Conservation (phyloP, 352 stramenopile species). For the Pelagophyceae sp. region DNA sequence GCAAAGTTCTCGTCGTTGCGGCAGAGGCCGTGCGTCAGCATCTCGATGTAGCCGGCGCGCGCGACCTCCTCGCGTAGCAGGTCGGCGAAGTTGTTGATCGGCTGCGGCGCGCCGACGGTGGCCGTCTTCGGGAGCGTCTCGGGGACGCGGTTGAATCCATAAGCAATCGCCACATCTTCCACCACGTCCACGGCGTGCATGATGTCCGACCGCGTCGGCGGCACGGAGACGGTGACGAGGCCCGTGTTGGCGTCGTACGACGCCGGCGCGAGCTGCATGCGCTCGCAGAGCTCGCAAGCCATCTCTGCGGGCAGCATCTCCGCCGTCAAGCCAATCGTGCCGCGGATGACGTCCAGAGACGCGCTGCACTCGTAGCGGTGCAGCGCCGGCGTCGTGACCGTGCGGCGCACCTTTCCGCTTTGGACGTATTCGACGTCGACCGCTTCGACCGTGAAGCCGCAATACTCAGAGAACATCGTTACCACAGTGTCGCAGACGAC, state of each 20-base stretch:
- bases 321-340: conserved; percentile 56
- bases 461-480: conserved; percentile 98
- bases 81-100: conserved; percentile 94
- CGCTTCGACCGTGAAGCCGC: conserved; percentile 89
- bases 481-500: conserved; percentile 98
- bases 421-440: conserved; percentile 86
- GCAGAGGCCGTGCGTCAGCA: conserved; percentile 93
- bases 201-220: conserved; percentile 94
- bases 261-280: conserved; percentile 93
- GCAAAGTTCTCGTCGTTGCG: conserved; percentile 95
- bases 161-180: conserved; percentile 98
- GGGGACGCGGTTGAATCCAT: conserved; percentile 99
- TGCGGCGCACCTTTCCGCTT: conserved; percentile 13
- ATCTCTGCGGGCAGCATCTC: conserved; percentile 67
- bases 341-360: conserved; percentile 59
- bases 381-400: conserved; percentile 81
- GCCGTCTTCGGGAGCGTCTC: conserved; percentile 84
- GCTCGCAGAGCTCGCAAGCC: conserved; percentile 86
- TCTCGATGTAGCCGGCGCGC: conserved; percentile 91
- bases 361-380: conserved; percentile 65
- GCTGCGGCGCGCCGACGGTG: conserved; percentile 87
- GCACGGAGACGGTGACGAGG: conserved; percentile 79
- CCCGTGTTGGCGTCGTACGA: conserved; percentile 34
- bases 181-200: conserved; percentile 97
- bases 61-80: conserved; percentile 94